Evolutionary conservation across 352 stramenopile genomes (phyloP), one percentile per base, ranked within the genome.

Genomic region (Pythium rishiriense): DNA sequence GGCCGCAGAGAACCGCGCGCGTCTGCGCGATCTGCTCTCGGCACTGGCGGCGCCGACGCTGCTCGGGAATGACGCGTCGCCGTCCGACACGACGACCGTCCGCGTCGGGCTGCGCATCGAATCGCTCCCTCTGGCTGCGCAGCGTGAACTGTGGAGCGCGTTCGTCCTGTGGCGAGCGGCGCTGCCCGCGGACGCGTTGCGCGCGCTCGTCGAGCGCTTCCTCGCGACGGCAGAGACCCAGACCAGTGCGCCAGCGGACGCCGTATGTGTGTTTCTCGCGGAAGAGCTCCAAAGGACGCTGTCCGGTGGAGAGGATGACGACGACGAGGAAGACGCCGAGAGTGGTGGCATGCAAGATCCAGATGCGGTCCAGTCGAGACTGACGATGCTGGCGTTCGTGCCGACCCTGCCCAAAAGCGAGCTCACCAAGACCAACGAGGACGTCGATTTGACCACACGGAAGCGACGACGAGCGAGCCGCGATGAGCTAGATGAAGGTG

Each of bases 121-220:
- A 26, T 15, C 39, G 29, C 47, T 86, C 37, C 43, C 69, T 10
- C 28, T 82, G 24, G 25, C 53, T 21, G 72, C 70, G 4, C 83
- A 92, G 55, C 79, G 83, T 0, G 75, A 87, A 33, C 65, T 88
- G 22, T 92, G 79, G 81, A 87, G 79, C 42, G 77, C 78, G 31
- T 61, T 90, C 25, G 72, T 74, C 41, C 57, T 29, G 1, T 66
- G 47, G 49, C 52, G 24, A 7, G 17, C 55, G 3, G 28, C 17
- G 8, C 11, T 58, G 17, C 55, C 28, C 4, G 17, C 19, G 24
- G 28, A 56, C 33, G 46, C 33, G 17, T 29, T 59, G 19, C 19
- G 33, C 8, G 29, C 7, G 24, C 50, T 79, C 12, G 66, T 54
- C 2, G 21, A 15, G 21, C 33, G 50, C 12, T 75, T 69, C 12